A percentile compares a stretch with the other conserved stretches of the same genome.
phyloP scores from a whole-genome alignment of 805 yeast species.

The Yarrowia keelungensis region DNA sequence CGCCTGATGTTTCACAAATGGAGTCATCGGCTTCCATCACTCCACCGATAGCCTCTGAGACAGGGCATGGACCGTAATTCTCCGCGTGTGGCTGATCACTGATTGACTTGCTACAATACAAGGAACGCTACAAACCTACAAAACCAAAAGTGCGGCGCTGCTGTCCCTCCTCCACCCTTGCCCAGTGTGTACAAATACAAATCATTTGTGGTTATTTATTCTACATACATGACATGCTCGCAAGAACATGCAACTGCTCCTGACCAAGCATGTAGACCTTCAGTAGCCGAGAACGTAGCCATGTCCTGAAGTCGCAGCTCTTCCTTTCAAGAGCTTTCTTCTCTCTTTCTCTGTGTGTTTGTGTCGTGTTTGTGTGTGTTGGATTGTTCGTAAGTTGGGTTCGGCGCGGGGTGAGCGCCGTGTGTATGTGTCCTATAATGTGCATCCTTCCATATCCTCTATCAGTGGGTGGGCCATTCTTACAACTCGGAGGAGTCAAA shows the following conservation, averaged over 20 bases:
- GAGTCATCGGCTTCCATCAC: not conserved
- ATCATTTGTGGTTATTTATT: constrained; percentile 8
- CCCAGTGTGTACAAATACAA: not conserved
- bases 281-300: constrained; percentile 1
- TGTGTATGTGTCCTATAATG: constrained; percentile 1
- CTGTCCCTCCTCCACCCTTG: not conserved
- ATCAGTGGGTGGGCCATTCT: not conserved
- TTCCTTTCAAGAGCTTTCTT: not conserved
- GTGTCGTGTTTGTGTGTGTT: constrained; percentile 13
- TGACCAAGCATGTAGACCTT: constrained; percentile 3
- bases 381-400: constrained; percentile 16
- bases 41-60: not conserved
- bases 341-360: not conserved
- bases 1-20: constrained; percentile 6
- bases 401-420: constrained; percentile 4
- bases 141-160: not conserved
- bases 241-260: constrained; percentile 6
- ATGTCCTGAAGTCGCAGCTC: constrained; percentile 2
- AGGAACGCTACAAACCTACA: not conserved
- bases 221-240: constrained; percentile 24
- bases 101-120: not conserved
- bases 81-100: constrained; percentile 3
- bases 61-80: constrained; percentile 8
- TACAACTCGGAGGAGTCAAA: constrained; percentile 57
- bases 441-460: constrained; percentile 4